Percentiles rank a stretch among this genome's conserved stretches.
Conservation (phyloP, 148 eudicot genomes). For the Oxyria digyna region DNA sequence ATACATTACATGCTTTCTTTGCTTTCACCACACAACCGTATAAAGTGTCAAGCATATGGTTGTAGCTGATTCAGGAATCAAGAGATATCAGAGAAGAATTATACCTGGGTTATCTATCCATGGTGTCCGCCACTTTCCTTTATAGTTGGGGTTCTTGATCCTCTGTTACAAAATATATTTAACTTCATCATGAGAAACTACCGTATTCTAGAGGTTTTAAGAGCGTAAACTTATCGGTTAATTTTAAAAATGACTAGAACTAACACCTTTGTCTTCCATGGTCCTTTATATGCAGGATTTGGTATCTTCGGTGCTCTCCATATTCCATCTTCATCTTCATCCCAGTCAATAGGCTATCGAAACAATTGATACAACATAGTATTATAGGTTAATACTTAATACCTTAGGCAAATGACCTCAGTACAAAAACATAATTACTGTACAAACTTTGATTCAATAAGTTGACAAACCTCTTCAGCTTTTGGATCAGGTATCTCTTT, state of each 20-base stretch:
- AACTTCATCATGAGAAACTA: slow-evolving; percentile 9
- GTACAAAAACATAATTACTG: neutral
- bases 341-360: slow-evolving; percentile 75
- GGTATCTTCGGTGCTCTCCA: slow-evolving; percentile 84
- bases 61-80: neutral
- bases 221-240: neutral
- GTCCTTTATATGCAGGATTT: slow-evolving; percentile 92
- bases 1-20: neutral
- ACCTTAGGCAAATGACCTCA: neutral
- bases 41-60: neutral
- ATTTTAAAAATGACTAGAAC: neutral
- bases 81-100: neutral
- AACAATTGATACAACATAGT: neutral
- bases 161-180: slow-evolving; percentile 30
- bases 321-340: slow-evolving; percentile 93
- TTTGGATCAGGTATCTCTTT: slow-evolving; percentile 38
- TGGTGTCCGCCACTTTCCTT: slow-evolving; percentile 95
- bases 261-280: slow-evolving; percentile 87
- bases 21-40: neutral
- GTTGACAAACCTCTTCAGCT: slow-evolving; percentile 30
- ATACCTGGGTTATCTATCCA: slow-evolving; percentile 97
- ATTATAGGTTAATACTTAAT: neutral
- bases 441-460: neutral
- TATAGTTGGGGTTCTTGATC: slow-evolving; percentile 85
- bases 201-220: neutral